Conservation (phyloP, 257 asterid genomes). For the Ligustrum vulgare region DNA sequence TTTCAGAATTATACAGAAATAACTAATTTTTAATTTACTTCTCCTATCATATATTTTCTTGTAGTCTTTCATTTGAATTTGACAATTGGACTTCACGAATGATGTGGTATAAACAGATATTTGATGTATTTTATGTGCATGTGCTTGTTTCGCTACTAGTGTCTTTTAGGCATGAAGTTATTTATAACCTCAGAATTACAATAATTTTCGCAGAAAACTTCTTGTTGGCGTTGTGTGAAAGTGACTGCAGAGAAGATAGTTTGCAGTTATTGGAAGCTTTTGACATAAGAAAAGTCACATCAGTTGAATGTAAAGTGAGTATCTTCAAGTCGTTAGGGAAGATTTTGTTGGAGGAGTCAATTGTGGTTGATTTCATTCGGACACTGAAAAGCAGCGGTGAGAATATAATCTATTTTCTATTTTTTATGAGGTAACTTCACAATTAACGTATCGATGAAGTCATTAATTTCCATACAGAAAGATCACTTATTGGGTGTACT, state of each 20-base stretch:
- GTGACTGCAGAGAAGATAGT: conserved; percentile 57
- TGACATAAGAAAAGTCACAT: conserved; percentile 60
- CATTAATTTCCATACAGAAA: neutral
- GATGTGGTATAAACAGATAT: conserved; percentile 11
- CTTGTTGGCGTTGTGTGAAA: conserved; percentile 65
- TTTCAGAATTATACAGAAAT: neutral
- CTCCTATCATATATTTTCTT: conserved; percentile 5
- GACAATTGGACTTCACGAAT: conserved; percentile 16
- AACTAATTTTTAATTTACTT: neutral
- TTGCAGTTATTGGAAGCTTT: conserved; percentile 54
- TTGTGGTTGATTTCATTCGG: conserved; percentile 52
- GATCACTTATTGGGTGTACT: neutral
- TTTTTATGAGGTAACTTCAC: neutral
- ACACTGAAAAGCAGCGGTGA: conserved; percentile 67
- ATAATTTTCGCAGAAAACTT: conserved; percentile 57
- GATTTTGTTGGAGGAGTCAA: conserved; percentile 61
- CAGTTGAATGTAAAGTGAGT: conserved; percentile 37
- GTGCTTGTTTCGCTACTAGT: neutral
- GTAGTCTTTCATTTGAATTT: neutral
- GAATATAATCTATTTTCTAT: conserved; percentile 12
- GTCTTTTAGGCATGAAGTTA: conserved; percentile 5
- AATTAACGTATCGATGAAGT: neutral
- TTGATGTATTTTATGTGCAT: conserved; percentile 6
- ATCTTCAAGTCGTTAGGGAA: conserved; percentile 76
- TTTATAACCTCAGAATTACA: conserved; percentile 26